Percentiles rank a stretch among this genome's conserved stretches.
Conservation (phyloP, 345 rosid genomes). For the Limnanthes douglasii region DNA sequence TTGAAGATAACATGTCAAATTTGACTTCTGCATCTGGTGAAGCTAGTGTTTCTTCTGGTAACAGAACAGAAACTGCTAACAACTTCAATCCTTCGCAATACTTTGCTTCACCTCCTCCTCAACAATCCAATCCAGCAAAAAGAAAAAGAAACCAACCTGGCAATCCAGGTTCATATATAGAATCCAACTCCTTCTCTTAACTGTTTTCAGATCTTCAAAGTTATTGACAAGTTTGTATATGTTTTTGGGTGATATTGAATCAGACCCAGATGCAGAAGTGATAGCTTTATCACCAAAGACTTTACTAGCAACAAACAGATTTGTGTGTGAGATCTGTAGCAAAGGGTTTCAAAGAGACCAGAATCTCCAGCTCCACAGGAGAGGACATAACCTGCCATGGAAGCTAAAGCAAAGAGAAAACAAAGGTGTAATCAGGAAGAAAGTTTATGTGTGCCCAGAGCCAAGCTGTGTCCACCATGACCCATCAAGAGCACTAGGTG, state of each 20-base stretch:
- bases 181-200: background rate
- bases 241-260: background rate
- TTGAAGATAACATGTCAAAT: constrained; percentile 75
- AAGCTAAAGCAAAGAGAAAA: constrained; percentile 72
- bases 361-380: constrained; percentile 69
- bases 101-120: constrained; percentile 28
- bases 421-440: constrained; percentile 37
- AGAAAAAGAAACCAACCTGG: constrained; percentile 83
- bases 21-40: constrained; percentile 73
- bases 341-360: constrained; percentile 90
- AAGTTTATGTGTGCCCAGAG: constrained; percentile 59
- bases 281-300: constrained; percentile 73
- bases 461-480: constrained; percentile 76
- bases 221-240: constrained; percentile 1
- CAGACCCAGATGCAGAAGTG: constrained; percentile 88
- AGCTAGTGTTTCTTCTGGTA: constrained; percentile 73
- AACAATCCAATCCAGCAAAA: constrained; percentile 28
- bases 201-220: background rate
- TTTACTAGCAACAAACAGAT: constrained; percentile 66
- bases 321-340: constrained; percentile 80
- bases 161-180: constrained; percentile 53
- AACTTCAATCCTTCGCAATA: constrained; percentile 21
- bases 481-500: constrained; percentile 87
- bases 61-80: constrained; percentile 32
- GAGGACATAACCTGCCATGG: constrained; percentile 93